Base-by-base conservation (phyloP, 441 rosid species). In the Pelargonium australe region DNA sequence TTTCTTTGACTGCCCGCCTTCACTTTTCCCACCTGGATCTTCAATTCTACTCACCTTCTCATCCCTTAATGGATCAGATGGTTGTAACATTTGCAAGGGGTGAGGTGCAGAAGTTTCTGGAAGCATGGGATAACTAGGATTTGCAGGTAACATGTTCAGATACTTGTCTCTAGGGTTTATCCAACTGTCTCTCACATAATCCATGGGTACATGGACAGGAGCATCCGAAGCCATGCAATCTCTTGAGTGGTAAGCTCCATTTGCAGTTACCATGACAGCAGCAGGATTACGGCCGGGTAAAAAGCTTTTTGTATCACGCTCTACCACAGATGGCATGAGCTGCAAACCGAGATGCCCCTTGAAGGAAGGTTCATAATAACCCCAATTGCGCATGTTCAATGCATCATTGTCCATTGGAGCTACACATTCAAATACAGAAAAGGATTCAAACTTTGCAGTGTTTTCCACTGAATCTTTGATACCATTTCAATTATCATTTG, bases 141-240 rank as follows among this genome's bases (percentile, higher is more conserved):
- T 73, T 44, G 64, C 73, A 0, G 79, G 65, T 13, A 79, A 34
- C 58, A 64, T 17, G 16, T 45, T 71, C 14, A 60, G 40, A 63
- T 63, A 51, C 74, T 75, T 72, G 13, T 78, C 81, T 45, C 81
- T 75, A 34, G 31, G 76, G 73, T 43, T 76, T 13, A 73, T 60
- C 79, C 77, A 76, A 62, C 53, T 23, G 31, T 76, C 77, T 67
- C 79, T 68, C 61, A 63, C 17, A 65, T 68, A 76, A 47, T 73
- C 77, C 73, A 68, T 73, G 5, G 77, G 71, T 57, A 31, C 66
- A 65, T 45, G 53, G 12, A 45, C 12, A 13, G 65, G 34, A 2
- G 70, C 13, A 16, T 70, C 73, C 0, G 77, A 74, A 0, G 63
- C 14, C 31, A 44, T 60, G 1, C 68, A 12, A 25, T 77, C 80